These are phyloP conservation scores for Capsicum rhomboideum DNA, from an alignment of 257 asterid genomes.

Conservation along the genomic window DNA sequence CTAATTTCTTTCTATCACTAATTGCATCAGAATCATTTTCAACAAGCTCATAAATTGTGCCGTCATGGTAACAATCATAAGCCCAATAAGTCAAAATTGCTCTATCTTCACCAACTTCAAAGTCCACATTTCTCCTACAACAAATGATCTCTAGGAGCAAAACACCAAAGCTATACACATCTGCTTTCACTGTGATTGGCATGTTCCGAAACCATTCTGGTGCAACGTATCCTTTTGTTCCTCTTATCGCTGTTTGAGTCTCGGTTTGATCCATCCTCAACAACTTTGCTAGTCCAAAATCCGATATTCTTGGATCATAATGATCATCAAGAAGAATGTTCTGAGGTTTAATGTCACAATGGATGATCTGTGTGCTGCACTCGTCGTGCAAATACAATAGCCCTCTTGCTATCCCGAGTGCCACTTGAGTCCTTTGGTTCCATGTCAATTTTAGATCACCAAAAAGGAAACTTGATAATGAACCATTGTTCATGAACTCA, in stretches of 20 bases:
- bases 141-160: conserved; percentile 38
- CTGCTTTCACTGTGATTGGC: conserved; percentile 30
- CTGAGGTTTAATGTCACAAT: conserved; percentile 63
- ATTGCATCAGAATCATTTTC: conserved; percentile 30
- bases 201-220: conserved; percentile 61
- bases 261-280: conserved; percentile 34
- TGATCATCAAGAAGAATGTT: conserved; percentile 50
- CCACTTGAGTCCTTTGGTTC: conserved; percentile 39
- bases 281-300: conserved; percentile 55
- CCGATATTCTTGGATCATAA: conserved; percentile 35
- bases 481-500: conserved; percentile 41
- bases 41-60: conserved; percentile 24
- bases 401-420: conserved; percentile 40
- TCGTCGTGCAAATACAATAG: conserved; percentile 46
- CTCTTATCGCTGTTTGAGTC: conserved; percentile 34
- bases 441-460: conserved; percentile 29
- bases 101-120: conserved; percentile 16
- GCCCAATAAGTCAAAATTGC: conserved; percentile 35
- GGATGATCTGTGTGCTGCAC: conserved; percentile 47
- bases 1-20: conserved; percentile 17
- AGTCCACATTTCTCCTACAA: conserved; percentile 21
- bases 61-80: conserved; percentile 34
- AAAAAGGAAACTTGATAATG: conserved; percentile 36
- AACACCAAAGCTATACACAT: conserved; percentile 62
- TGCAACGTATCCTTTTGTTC: conserved; percentile 59